A percentile compares a stretch with the other conserved stretches of the same genome.
phyloP scores from a whole-genome alignment of 768 basidiomycete species.

The Amanita muscaria region DNA sequence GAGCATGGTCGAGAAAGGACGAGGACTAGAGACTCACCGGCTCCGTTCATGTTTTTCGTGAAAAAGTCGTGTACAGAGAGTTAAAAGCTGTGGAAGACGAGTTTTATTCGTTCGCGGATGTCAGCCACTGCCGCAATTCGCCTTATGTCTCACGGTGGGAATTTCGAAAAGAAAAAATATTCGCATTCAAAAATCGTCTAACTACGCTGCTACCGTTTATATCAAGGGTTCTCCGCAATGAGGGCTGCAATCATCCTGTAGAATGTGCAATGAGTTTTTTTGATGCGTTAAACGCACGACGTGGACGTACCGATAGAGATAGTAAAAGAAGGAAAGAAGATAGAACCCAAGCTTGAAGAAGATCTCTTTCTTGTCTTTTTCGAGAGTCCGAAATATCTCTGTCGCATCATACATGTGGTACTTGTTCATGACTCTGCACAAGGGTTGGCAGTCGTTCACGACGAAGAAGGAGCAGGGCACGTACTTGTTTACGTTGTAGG shows the following conservation, averaged over 20 bases:
- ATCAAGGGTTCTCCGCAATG: constrained; percentile 59
- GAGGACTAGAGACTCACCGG: constrained; percentile 26
- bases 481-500: constrained; percentile 90
- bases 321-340: constrained; percentile 85
- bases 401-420: constrained; percentile 99
- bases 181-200: background rate
- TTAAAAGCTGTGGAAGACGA: background rate
- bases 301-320: constrained; percentile 69
- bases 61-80: constrained; percentile 9
- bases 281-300: background rate
- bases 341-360: constrained; percentile 93
- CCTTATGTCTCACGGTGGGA: background rate
- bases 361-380: constrained; percentile 90
- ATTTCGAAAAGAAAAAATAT: background rate
- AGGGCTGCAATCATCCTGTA: constrained; percentile 77
- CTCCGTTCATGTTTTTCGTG: constrained; percentile 31
- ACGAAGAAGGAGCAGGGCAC: constrained; percentile 22
- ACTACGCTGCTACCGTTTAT: constrained; percentile 1
- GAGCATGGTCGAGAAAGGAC: constrained; percentile 8
- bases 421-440: constrained; percentile 40
- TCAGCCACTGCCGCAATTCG: background rate
- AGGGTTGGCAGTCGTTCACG: background rate
- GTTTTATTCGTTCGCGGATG: background rate
- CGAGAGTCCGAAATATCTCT: constrained; percentile 92
- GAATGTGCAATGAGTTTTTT: background rate